Evolutionary conservation across 2,329 filamentous ascomycete genomes (phyloP), one percentile per base, ranked within the genome.

Genomic region (Bretziella fagacearum): DNA sequence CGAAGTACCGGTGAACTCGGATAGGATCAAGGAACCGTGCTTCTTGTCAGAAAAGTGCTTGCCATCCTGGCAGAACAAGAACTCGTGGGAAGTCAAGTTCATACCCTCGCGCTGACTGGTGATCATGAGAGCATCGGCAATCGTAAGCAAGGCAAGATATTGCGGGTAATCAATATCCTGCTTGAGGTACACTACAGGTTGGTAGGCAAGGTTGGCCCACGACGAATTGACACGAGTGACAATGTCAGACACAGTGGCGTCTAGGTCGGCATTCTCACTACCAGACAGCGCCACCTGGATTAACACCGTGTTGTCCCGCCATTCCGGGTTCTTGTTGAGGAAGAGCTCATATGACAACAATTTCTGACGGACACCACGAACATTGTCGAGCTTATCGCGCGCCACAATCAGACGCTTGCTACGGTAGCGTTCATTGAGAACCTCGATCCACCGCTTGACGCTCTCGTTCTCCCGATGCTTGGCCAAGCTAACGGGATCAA

Each of bases 11-110:
- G 89, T 94, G 58, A 96, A 96, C 60, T 96, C 89, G 53, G 85
- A 94, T 46, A 96, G 67, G 53, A 96, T 94, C 36, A 96, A 69
- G 1, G 86, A 87, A 2, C 85, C 85, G 56, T 91, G 78, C 62
- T 84, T 87, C 65, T 86, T 86, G 48, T 78, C 67, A 2, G 70
- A 67, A 52, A 74, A 64, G 44, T 71, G 69, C 54, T 74, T 74
- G 33, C 87, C 87, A 57, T 96, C 89, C 58, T 96, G 89, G 58
- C 87, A 95, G 54, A 84, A 84, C 27, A 95, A 73, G 57, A 86
- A 96, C 60, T 96, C 89, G 59, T 96, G 91, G 4, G 83, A 87
- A 0, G 89, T 95, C 48, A 96, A 64, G 59, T 95, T 96, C 91
- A 96, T 96, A 52, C 89, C 89, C 60, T 96, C 89, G 45, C 91